Conservation (phyloP, 208 protist genomes). For the Leptomonas seymouri region DNA sequence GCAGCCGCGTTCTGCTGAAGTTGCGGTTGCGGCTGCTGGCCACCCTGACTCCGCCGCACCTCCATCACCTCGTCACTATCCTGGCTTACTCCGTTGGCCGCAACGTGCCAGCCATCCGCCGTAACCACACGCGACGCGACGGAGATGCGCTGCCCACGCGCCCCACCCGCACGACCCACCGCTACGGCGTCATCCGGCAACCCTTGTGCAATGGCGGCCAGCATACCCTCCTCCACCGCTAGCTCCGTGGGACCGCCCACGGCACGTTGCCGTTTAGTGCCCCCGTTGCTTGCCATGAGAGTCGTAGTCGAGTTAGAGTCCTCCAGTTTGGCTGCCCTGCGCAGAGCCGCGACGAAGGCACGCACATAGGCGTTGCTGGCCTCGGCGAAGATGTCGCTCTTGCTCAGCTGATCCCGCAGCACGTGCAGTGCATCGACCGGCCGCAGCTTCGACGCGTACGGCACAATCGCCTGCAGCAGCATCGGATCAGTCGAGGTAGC, state of each 20-base stretch:
- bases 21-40: neutral
- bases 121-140: slow-evolving; percentile 54
- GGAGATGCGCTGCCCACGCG: slow-evolving; percentile 34
- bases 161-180: neutral
- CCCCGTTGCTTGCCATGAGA: neutral
- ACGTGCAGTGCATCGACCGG: slow-evolving; percentile 60
- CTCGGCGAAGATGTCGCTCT: slow-evolving; percentile 54
- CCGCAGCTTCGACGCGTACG: slow-evolving; percentile 76
- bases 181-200: slow-evolving; percentile 1
- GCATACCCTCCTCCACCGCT: slow-evolving; percentile 42
- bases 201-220: slow-evolving; percentile 44
- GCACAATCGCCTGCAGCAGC: slow-evolving; percentile 63
- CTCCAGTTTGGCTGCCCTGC: slow-evolving; percentile 74
- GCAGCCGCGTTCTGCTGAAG: neutral
- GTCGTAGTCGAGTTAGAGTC: slow-evolving; percentile 23
- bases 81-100: slow-evolving; percentile 17
- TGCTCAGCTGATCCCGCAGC: slow-evolving; percentile 41
- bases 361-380: slow-evolving; percentile 56
- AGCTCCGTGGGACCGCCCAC: slow-evolving; percentile 16
- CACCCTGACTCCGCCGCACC: slow-evolving; percentile 17
- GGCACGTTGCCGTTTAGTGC: slow-evolving; percentile 40
- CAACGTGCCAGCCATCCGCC: slow-evolving; percentile 75
- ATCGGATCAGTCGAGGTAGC: slow-evolving; percentile 69
- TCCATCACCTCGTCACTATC: slow-evolving; percentile 23
- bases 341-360: slow-evolving; percentile 63